phyloP scores from a whole-genome alignment of 2,329 filamentous ascomycete species.

The Neonectria hederae region DNA sequence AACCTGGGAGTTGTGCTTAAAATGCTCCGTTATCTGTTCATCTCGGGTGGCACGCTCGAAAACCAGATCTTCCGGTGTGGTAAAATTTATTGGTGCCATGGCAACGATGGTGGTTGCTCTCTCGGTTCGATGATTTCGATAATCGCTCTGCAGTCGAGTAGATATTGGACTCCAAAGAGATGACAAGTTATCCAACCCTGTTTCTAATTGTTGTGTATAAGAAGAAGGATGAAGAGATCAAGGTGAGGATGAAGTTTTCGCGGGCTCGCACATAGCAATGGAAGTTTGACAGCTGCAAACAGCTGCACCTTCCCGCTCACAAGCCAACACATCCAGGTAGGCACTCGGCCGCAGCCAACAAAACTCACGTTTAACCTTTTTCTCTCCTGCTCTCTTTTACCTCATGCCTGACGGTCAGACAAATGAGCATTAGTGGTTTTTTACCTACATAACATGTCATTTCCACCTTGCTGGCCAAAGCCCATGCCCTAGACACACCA shows the following conservation, averaged over 20 bases:
- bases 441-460: background rate
- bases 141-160: background rate
- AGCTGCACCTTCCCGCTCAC: background rate
- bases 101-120: background rate
- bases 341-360: background rate
- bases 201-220: background rate
- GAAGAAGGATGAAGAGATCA: background rate
- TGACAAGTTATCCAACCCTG: background rate
- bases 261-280: background rate
- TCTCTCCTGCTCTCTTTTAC: background rate
- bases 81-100: background rate
- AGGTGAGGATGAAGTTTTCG: background rate
- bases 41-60: constrained; percentile 26
- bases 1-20: constrained; percentile 30
- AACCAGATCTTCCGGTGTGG: constrained; percentile 11
- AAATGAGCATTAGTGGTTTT: background rate
- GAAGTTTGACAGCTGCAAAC: background rate
- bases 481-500: background rate
- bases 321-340: background rate
- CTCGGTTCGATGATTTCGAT: background rate
- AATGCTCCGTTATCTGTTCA: constrained; percentile 29
- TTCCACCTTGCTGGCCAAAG: background rate
- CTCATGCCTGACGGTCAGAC: background rate
- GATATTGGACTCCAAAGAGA: background rate
- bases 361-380: background rate